Conservation (phyloP, 495 filamentous ascomycete species). For the Cercophora samala region DNA sequence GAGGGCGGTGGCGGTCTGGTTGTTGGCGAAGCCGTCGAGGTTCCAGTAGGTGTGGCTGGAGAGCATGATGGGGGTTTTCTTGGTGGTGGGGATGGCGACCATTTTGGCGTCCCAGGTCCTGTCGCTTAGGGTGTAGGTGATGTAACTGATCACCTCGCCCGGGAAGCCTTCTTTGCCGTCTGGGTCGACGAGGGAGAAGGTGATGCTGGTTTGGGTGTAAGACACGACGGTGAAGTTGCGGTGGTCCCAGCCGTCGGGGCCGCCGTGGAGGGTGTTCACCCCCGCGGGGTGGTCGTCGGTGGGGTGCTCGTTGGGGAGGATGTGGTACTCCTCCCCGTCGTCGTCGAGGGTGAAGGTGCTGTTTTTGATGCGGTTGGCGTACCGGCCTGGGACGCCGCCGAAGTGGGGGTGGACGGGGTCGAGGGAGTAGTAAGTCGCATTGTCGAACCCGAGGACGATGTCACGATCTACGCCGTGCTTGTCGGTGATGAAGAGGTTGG, state of each 20-base stretch:
- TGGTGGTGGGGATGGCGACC: constrained; percentile 51
- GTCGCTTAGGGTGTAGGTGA: constrained; percentile 61
- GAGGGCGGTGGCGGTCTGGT: constrained; percentile 59
- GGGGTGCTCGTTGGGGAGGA: constrained; percentile 67
- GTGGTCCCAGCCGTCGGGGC: constrained; percentile 75
- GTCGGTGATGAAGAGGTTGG: constrained; percentile 71
- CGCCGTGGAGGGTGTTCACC: constrained; percentile 74
- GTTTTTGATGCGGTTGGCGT: constrained; percentile 87
- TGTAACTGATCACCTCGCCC: constrained; percentile 72
- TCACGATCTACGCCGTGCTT: constrained; percentile 61
- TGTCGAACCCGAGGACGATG: constrained; percentile 75
- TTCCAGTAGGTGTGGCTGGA: constrained; percentile 79
- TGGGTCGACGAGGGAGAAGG: constrained; percentile 72
- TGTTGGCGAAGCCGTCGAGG: constrained; percentile 70
- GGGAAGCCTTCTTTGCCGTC: constrained; percentile 74
- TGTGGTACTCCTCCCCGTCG: constrained; percentile 61
- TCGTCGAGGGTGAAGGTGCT: constrained; percentile 75
- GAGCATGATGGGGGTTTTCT: constrained; percentile 66
- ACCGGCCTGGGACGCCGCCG: constrained; percentile 73
- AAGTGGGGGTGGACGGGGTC: constrained; percentile 72
- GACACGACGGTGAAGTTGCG: constrained; percentile 75
- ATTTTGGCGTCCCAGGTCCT: constrained; percentile 55
- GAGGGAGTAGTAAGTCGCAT: constrained; percentile 64
- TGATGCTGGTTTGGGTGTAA: constrained; percentile 64
- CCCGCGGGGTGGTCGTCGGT: constrained; percentile 47